Evolutionary conservation across 2,329 filamentous ascomycete species (phyloP).

Genomic region (Pseudocercospora macadamiae): DNA sequence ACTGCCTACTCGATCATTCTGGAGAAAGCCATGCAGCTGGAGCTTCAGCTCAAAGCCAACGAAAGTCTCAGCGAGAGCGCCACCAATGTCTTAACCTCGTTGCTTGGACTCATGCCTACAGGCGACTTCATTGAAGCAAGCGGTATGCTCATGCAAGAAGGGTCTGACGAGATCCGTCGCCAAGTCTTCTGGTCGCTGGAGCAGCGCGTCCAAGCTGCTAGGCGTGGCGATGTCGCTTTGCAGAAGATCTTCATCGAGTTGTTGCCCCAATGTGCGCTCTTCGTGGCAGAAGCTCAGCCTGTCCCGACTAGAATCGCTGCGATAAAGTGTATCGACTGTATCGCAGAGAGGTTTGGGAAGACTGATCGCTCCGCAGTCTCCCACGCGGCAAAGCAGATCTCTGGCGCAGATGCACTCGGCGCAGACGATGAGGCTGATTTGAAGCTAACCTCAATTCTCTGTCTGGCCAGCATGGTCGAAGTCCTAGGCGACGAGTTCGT

Average conservation of each 20-base stretch:
- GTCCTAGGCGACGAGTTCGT: conserved; percentile 86
- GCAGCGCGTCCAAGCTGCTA: conserved; percentile 73
- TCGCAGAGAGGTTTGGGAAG: conserved; percentile 93
- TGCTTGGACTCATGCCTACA: conserved; percentile 84
- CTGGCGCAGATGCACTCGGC: conserved; percentile 74
- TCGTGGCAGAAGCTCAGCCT: conserved; percentile 73
- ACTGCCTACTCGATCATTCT: conserved; percentile 39
- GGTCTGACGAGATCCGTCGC: conserved; percentile 71
- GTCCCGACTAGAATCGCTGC: conserved; percentile 80
- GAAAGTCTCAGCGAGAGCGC: conserved; percentile 45
- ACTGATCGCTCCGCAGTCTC: conserved; percentile 79
- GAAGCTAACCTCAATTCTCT: conserved; percentile 81
- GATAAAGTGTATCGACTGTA: conserved; percentile 87
- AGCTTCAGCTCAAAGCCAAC: conserved; percentile 61
- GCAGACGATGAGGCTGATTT: conserved; percentile 69
- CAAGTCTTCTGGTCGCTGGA: conserved; percentile 83
- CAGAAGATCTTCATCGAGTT: conserved; percentile 64
- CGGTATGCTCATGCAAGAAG: conserved; percentile 75
- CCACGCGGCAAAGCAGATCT: conserved; percentile 74
- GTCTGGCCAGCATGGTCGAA: conserved; percentile 85
- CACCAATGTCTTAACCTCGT: conserved; percentile 72
- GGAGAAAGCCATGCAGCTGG: conserved; percentile 55
- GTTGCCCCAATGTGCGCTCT: conserved; percentile 57
- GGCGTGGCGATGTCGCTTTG: conserved; percentile 70
- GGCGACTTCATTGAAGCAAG: conserved; percentile 87